Evolutionary conservation across 495 filamentous ascomycete genomes (phyloP).

Genomic region (Lepraria neglecta): DNA sequence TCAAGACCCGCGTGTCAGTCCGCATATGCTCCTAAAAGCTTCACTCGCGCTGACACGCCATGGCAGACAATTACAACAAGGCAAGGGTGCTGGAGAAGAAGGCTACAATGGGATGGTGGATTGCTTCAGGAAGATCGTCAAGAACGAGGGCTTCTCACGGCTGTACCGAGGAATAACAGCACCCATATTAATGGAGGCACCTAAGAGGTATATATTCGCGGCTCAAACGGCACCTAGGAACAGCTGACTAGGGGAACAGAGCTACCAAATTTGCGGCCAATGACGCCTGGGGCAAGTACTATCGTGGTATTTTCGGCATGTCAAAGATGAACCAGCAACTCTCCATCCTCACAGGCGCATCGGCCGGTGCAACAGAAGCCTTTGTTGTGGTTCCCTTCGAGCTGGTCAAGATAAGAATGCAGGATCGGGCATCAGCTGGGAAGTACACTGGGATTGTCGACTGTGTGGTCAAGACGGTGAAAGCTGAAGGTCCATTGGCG

Average conservation of each 20-base stretch:
- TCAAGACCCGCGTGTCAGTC: constrained; percentile 92
- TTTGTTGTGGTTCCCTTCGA: constrained; percentile 95
- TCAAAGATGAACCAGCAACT: constrained; percentile 84
- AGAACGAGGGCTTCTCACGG: constrained; percentile 82
- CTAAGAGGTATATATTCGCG: constrained; percentile 56
- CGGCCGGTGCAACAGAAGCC: constrained; percentile 89
- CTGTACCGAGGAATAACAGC: constrained; percentile 94
- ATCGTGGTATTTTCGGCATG: constrained; percentile 73
- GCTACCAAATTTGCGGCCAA: constrained; percentile 99
- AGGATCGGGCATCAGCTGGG: constrained; percentile 88
- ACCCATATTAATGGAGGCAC: constrained; percentile 97
- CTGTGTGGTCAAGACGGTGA: constrained; percentile 76
- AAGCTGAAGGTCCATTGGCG: constrained; percentile 75
- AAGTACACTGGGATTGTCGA: constrained; percentile 95
- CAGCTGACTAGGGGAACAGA: constrained; percentile 35
- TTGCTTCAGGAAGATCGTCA: constrained; percentile 93
- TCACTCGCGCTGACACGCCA: constrained; percentile 15
- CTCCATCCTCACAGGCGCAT: constrained; percentile 85
- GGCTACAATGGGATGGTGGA: constrained; percentile 94
- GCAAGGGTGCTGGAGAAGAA: constrained; percentile 59
- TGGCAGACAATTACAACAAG: constrained; percentile 77
- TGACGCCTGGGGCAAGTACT: constrained; percentile 93
- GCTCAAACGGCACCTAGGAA: background rate
- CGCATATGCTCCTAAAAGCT: background rate
- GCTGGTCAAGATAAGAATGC: constrained; percentile 91